phyloP scores from a whole-genome alignment of 2,329 filamentous ascomycete genomes.

The Penicillium frequentans region DNA sequence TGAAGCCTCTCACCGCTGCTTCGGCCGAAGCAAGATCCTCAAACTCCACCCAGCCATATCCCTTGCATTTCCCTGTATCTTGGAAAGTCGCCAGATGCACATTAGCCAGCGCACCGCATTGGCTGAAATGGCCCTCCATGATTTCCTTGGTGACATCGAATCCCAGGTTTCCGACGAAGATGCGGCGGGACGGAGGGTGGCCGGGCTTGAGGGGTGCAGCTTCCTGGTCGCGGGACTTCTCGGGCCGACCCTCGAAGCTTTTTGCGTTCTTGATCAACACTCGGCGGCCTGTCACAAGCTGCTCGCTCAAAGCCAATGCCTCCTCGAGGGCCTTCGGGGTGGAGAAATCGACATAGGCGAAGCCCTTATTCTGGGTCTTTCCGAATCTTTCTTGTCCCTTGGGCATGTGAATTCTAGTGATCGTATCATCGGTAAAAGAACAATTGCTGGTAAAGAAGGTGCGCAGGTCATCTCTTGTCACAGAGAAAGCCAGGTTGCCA shows the following conservation, averaged over 20 bases:
- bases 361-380: conserved; percentile 78
- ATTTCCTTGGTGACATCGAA: conserved; percentile 82
- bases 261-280: conserved; percentile 92
- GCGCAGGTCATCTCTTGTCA: conserved; percentile 72
- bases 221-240: conserved; percentile 55
- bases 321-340: conserved; percentile 66
- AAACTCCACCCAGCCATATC: conserved; percentile 94
- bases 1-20: conserved; percentile 76
- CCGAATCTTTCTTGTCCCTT: conserved; percentile 53
- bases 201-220: conserved; percentile 35
- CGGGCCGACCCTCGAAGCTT: conserved; percentile 85
- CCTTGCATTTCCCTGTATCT: conserved; percentile 96
- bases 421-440: conserved; percentile 64
- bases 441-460: conserved; percentile 76
- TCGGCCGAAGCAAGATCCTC: conserved; percentile 73
- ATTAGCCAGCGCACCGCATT: conserved; percentile 79
- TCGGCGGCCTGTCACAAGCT: conserved; percentile 70
- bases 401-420: conserved; percentile 84
- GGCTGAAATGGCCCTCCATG: conserved; percentile 75
- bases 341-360: conserved; percentile 92
- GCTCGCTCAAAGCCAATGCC: conserved; percentile 86
- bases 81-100: conserved; percentile 93
- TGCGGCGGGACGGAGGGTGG: conserved; percentile 71
- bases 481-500: conserved; percentile 85
- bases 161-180: conserved; percentile 89